Base-by-base conservation (phyloP, 805 yeast species). In the Torulaspora delbrueckii region DNA sequence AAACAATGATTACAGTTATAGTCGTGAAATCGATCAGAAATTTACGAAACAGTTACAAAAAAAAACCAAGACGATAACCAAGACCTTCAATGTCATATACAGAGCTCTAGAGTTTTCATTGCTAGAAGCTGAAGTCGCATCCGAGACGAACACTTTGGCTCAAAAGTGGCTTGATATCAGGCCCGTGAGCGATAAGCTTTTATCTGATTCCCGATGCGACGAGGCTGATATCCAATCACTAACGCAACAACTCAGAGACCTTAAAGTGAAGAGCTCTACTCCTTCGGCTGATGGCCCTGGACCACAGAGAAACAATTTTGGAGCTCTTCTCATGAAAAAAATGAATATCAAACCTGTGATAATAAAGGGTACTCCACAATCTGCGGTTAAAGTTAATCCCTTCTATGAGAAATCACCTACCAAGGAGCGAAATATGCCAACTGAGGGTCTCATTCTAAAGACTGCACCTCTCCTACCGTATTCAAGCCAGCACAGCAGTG, bases 91-190 rank as follows among this genome's bases (percentile, higher is more conserved):
- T 30, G 53, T 69, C 5, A 62, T 69, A 18, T 66, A 69, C 42
- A 67, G 61, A 35, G 73, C 74, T 3, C 51, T 63, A n/a, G 71
- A 69, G 51, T 76, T 74, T 51, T 57, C 69, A 10, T 55, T 74
- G 28, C 58, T 75, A 4, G 67, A 64, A 32, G 70, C 73, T 10
- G 53, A 45, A 8, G 65, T 67, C 9, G 67, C 67, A 18, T 60
- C 61, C 28, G 56, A 54, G 41, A 63, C 70, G n/a, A 67, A 68
- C 40, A 63, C 62, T 28, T 42, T 69, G 33, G 72, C 72, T 2
- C 57, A 59, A 18, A 53, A 46, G 27, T 70, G 74, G 74, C 45
- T 68, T 12, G 56, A 54, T 9, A 26, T 60, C 7, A 50, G 55
- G 35, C 54, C 59, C 2, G 24, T 37, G 3, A 39, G 51, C 10